Conservation (phyloP, 805 yeast genomes). For the Maudiozyma barnettii region DNA sequence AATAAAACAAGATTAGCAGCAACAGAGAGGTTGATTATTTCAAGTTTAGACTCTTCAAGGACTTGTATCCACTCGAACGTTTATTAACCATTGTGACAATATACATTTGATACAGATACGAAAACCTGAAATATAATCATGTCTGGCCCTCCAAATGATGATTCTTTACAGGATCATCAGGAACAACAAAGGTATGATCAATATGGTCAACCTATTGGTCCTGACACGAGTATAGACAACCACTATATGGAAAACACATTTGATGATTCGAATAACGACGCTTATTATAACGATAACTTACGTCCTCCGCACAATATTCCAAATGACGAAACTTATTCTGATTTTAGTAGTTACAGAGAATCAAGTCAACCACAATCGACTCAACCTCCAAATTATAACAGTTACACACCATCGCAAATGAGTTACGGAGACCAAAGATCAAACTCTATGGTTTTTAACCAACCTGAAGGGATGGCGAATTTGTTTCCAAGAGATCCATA, state of each 20-base stretch:
- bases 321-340: slow-evolving; percentile 46
- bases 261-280: slow-evolving; percentile 12
- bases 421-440: slow-evolving; percentile 74
- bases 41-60: too few species aligned
- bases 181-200: slow-evolving; percentile 21
- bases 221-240: slow-evolving; percentile 16
- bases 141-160: background rate
- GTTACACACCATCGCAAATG: slow-evolving; percentile 73
- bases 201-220: slow-evolving; percentile 31
- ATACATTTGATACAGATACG: background rate
- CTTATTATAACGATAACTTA: slow-evolving; percentile 1
- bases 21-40: too few species aligned
- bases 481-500: slow-evolving; percentile 78
- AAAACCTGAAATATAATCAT: background rate
- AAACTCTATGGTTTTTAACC: slow-evolving; percentile 28
- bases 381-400: slow-evolving; percentile 37
- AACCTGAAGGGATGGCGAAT: background rate
- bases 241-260: background rate
- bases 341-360: slow-evolving; percentile 49
- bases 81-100: too few species aligned
- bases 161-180: background rate
- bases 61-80: too few species aligned
- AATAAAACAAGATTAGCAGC: too few species aligned
- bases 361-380: slow-evolving; percentile 11
- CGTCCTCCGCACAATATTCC: background rate